Evolutionary conservation across 768 basidiomycete genomes (phyloP), one percentile per base, ranked within the genome.

Genomic region (Rhodosporidiobolus odoratus): DNA sequence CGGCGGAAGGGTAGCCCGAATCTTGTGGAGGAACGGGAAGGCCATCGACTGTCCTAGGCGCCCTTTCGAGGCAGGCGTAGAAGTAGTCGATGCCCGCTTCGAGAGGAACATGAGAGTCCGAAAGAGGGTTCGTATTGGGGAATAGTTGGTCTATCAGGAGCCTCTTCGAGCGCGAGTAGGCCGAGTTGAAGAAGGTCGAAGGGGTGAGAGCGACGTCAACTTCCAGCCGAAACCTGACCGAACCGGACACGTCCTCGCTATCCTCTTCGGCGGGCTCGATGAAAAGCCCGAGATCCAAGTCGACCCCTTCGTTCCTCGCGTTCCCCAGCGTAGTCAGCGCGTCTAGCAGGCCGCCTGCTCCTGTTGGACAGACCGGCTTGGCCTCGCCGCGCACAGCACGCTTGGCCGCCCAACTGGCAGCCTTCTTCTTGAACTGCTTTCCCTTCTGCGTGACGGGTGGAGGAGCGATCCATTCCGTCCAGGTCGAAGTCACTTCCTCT

Each of bases 301-400:
- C 3, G 30, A 73, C 43, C 17, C 60, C 60, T 25, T 52, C 50
- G 3, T 12, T 21, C 17, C 9, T 21, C 2, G 27, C 0, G 8
- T 34, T 23, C 8, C 10, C 21, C 21, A 50, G 40, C n/a, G 38
- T 9, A 13, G 61, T 61, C 30, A 72, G 48, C 5, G 66, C 63
- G 41, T 72, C 71, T 32, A 72, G 47, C 10, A 72, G 63, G 1
- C 71, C 66, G 27, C 71, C 71, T 25, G 21, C 62, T 25, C 71
- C 71, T 3, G 47, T 37, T 0, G 53, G 32, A 1, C 34, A 50
- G 41, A 70, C 69, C 3, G 57, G 37, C 3, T 21, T 48, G 3
- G 52, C 13, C 16, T 30, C 30, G 21, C 45, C 43, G n/a, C n/a
- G 45, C 43, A 27, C 9, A 25, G 34, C 53, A 47, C 40, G 41